A percentile compares a stretch with the other conserved stretches of the same genome.
Evolutionary conservation across 2,329 filamentous ascomycete genomes (phyloP).

Genomic region (Allantophomopsis cytisporea): DNA sequence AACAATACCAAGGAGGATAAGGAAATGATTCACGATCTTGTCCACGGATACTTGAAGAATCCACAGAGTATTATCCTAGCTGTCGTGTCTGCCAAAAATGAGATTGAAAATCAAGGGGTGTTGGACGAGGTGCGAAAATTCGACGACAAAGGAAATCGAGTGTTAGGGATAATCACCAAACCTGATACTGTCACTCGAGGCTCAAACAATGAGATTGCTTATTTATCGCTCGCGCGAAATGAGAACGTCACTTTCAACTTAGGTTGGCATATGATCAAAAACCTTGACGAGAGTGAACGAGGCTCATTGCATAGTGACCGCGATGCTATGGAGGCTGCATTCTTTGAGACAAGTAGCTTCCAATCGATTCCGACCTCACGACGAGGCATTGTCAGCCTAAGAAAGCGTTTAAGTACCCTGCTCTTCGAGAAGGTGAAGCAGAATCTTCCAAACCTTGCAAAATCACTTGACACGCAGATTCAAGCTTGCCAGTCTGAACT

Average conservation of each 20-base stretch:
- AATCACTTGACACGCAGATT: conserved; percentile 7
- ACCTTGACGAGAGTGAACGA: conserved; percentile 9
- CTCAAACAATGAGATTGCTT: conserved; percentile 21
- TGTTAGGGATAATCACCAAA: conserved; percentile 32
- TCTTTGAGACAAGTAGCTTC: conserved; percentile 15
- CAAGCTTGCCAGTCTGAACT: too few species aligned
- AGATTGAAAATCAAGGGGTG: conserved; percentile 26
- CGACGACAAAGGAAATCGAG: conserved; percentile 21
- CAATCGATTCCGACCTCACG: conserved; percentile 9
- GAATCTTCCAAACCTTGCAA: conserved; percentile 13
- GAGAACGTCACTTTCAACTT: conserved; percentile 25
- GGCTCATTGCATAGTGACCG: conserved; percentile 2
- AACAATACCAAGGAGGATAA: conserved; percentile 14
- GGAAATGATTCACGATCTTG: conserved; percentile 14
- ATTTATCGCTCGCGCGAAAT: conserved; percentile 23
- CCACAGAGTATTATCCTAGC: conserved; percentile 30
- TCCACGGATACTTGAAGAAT: conserved; percentile 15
- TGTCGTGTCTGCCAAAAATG: conserved; percentile 27
- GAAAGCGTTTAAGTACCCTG: neutral
- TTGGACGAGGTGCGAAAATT: conserved; percentile 20
- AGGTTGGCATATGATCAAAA: conserved; percentile 34
- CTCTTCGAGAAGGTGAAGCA: conserved; percentile 16
- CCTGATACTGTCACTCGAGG: conserved; percentile 22
- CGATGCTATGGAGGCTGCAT: conserved; percentile 7
- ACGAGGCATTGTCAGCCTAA: conserved; percentile 7